Percentiles rank a stretch among this genome's conserved stretches.
Evolutionary conservation across 257 asterid genomes (phyloP).

Genomic region (Solanum ossicruentum): DNA sequence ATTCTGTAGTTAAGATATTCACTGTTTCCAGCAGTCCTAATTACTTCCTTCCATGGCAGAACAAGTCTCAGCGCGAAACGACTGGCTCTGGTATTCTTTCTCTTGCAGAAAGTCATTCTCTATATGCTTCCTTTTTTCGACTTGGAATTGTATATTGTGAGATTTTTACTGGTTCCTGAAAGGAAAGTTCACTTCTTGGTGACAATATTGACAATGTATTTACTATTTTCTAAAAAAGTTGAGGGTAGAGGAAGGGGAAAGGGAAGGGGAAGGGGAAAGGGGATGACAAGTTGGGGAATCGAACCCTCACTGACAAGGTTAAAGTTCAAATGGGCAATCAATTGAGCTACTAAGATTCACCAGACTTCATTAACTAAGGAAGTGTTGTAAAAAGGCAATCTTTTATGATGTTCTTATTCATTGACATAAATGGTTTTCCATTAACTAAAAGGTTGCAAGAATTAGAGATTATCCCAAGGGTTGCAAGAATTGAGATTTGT

Average conservation of each 20-base stretch:
- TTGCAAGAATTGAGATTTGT: not conserved
- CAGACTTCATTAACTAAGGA: not conserved
- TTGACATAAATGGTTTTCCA: not conserved
- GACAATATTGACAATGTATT: not conserved
- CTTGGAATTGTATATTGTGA: not conserved
- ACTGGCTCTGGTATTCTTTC: slow-evolving; percentile 72
- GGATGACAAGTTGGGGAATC: not conserved
- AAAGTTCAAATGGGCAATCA: not conserved
- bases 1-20: slow-evolving; percentile 87
- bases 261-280: not conserved
- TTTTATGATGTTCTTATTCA: not conserved
- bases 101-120: not conserved
- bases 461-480: not conserved
- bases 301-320: not conserved
- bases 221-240: not conserved
- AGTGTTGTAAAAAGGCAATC: not conserved
- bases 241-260: no score
- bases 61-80: slow-evolving; percentile 88
- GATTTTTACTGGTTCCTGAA: not conserved
- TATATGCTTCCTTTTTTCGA: not conserved
- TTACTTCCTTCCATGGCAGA: slow-evolving; percentile 91
- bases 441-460: not conserved
- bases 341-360: not conserved
- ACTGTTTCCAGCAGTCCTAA: slow-evolving; percentile 88
- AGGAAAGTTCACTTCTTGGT: not conserved